Conservation (phyloP, 495 filamentous ascomycete genomes). For the Penicillium bovifimosum region DNA sequence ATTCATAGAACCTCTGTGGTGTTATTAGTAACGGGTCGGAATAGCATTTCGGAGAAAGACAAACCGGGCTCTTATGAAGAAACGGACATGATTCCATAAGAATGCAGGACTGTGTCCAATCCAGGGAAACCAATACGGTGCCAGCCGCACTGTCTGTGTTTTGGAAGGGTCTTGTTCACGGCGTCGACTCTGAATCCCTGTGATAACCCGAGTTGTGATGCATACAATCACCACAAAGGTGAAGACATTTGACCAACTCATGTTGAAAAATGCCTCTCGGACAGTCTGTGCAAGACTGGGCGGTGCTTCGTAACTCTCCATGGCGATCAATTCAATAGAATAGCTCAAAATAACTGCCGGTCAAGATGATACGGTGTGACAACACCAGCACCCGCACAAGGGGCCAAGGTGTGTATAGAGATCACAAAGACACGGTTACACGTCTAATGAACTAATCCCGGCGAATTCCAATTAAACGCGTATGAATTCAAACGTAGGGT, state of each 20-base stretch:
- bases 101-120: slow-evolving; percentile 50
- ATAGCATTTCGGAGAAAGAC: slow-evolving; percentile 12
- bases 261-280: slow-evolving; percentile 8
- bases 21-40: slow-evolving; percentile 12
- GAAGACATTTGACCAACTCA: slow-evolving; percentile 23
- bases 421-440: background rate
- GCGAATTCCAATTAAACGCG: background rate
- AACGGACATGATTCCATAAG: slow-evolving; percentile 38
- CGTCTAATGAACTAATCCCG: background rate
- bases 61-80: slow-evolving; percentile 39
- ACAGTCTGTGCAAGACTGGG: slow-evolving; percentile 14
- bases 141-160: slow-evolving; percentile 30
- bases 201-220: slow-evolving; percentile 39
- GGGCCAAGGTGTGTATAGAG: background rate
- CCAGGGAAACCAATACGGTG: slow-evolving; percentile 57
- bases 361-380: background rate
- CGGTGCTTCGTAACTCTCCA: slow-evolving; percentile 18
- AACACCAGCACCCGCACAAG: background rate
- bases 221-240: slow-evolving; percentile 26
- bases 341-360: slow-evolving; percentile 4
- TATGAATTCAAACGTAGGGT: background rate
- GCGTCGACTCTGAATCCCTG: slow-evolving; percentile 30
- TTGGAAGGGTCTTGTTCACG: slow-evolving; percentile 12
- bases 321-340: slow-evolving; percentile 10
- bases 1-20: slow-evolving; percentile 30